phyloP scores from a whole-genome alignment of 257 asterid genomes.

The Schizonepeta tenuifolia region DNA sequence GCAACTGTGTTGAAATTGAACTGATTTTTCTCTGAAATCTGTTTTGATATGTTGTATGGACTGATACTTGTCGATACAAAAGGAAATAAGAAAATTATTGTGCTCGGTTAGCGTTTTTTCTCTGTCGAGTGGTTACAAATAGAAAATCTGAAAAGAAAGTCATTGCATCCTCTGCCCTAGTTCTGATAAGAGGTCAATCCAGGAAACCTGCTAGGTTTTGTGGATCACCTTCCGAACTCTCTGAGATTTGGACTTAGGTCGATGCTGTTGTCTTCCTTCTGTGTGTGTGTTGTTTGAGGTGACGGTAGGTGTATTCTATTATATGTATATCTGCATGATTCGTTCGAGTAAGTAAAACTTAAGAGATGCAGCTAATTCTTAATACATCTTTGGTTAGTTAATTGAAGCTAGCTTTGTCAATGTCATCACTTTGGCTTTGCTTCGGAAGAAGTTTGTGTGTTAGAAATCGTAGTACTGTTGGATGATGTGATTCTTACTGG shows the following conservation, averaged over 20 bases:
- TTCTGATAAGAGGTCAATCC: not conserved
- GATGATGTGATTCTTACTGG: constrained; percentile 16
- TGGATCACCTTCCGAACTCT: too few relatives aligned
- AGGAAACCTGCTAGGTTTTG: not conserved
- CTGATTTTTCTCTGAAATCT: not conserved
- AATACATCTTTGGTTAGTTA: not conserved
- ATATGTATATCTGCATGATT: too few relatives aligned
- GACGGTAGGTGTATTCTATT: too few relatives aligned
- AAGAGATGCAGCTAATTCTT: too few relatives aligned
- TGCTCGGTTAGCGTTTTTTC: constrained; percentile 7
- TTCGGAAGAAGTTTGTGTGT: not conserved
- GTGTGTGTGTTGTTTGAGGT: too few relatives aligned
- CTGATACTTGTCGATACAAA: not conserved
- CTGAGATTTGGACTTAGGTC: too few relatives aligned
- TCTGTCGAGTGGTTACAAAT: not conserved
- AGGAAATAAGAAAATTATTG: not conserved
- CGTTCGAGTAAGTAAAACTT: too few relatives aligned
- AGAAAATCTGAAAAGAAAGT: not conserved
- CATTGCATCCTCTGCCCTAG: not conserved
- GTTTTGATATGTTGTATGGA: not conserved
- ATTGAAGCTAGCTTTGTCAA: not conserved
- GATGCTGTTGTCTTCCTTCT: too few relatives aligned
- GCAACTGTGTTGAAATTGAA: not conserved
- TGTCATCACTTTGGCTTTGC: not conserved
- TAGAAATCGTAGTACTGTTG: constrained; percentile 5